These are phyloP conservation scores for Zygosaccharomyces gambellarensis DNA, from an alignment of 805 yeast genomes.

Conservation along the genomic window DNA sequence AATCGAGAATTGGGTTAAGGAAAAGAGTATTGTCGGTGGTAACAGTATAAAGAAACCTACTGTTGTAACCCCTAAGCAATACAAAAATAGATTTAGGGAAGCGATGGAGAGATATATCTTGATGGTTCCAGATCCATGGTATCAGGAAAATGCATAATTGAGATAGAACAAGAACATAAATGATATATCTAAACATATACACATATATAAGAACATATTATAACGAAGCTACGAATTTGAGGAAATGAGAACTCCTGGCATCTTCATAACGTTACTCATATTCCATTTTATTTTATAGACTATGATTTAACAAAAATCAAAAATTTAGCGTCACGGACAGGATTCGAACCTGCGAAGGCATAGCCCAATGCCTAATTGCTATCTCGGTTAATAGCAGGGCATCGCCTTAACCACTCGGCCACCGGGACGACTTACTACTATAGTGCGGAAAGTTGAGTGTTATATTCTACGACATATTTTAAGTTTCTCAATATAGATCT, in stretches of 20 bases:
- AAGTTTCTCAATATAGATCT: too few relatives aligned
- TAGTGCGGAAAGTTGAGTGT: neutral
- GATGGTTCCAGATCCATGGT: constrained; percentile 81
- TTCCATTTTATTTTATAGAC: too few relatives aligned
- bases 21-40: constrained; percentile 74
- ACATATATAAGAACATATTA: neutral
- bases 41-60: constrained; percentile 92
- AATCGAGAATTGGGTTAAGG: constrained; percentile 98
- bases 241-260: constrained; percentile 3
- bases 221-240: constrained; percentile 2
- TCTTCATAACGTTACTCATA: too few relatives aligned
- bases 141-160: constrained; percentile 30
- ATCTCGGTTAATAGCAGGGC: constrained; percentile 62
- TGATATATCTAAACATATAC: neutral
- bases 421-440: constrained; percentile 51
- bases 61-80: constrained; percentile 94
- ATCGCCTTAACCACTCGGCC: constrained; percentile 95
- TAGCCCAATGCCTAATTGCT: constrained; percentile 78
- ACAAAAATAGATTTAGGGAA: constrained; percentile 87
- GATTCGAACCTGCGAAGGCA: constrained; percentile 99
- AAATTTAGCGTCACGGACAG: constrained; percentile 90
- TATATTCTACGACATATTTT: neutral
- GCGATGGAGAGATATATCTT: constrained; percentile 95
- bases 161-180: neutral
- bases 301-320: constrained; percentile 28